Evolutionary conservation across 805 yeast species (phyloP).

Genomic region (Candida palmyrensis): DNA sequence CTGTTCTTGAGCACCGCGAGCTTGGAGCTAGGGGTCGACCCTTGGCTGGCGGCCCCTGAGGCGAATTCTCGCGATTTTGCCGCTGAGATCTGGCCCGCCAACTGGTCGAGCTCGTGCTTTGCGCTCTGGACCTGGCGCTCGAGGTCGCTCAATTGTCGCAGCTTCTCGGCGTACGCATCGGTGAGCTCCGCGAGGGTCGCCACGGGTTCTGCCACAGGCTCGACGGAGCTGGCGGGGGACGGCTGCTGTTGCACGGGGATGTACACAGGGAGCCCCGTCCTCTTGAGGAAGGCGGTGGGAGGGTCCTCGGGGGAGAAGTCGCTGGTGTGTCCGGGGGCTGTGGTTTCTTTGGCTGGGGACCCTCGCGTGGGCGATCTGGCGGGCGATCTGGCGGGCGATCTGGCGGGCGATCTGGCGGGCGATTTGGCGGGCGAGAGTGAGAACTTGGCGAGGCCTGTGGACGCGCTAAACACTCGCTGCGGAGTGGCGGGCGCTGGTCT

Average conservation of each 20-base stretch:
- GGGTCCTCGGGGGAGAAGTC: too few species aligned
- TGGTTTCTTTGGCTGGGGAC: too few species aligned
- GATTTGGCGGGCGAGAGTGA: conserved; percentile 17
- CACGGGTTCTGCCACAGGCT: conserved; percentile 5
- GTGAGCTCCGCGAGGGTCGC: conserved; percentile 9
- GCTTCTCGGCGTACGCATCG: conserved; percentile 42
- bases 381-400: too few species aligned
- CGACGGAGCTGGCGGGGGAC: conserved; percentile 7
- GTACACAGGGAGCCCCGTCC: conserved; percentile 29
- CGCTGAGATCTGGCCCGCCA: conserved; percentile 17
- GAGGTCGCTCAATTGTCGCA: conserved; percentile 46
- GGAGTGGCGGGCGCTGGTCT: too few species aligned
- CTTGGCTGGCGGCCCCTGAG: conserved; percentile 3
- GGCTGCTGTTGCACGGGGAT: too few species aligned
- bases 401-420: conserved; percentile 1
- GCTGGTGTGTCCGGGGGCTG: too few species aligned
- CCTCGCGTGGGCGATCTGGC: too few species aligned
- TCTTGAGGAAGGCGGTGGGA: too few species aligned
- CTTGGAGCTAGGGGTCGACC: conserved; percentile 1
- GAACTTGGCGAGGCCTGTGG: conserved; percentile 48
- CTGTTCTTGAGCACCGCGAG: conserved; percentile 13
- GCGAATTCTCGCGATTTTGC: conserved; percentile 9
- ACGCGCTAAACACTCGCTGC: conserved; percentile 42
- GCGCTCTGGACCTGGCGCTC: conserved; percentile 33
- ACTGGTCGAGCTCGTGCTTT: conserved; percentile 30